Evolutionary conservation across 768 basidiomycete species (phyloP), one percentile per base, ranked within the genome.

Genomic region (Hypholoma sublateritium): DNA sequence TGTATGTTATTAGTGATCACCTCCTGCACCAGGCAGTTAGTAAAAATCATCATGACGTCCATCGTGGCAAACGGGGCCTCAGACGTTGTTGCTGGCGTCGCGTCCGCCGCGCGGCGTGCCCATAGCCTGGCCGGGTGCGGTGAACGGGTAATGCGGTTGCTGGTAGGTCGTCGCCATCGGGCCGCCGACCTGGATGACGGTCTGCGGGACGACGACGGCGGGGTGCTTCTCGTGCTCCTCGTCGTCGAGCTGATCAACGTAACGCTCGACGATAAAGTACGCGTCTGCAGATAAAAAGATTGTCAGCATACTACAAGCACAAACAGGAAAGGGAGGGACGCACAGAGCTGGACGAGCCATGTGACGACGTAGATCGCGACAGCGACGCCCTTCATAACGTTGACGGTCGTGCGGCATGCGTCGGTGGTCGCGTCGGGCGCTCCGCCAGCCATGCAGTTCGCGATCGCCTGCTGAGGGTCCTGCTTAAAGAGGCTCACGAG

Each of bases 311-410:
- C 32, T 19, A 14, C 34, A 28, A 13, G 47, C 42, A 14, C 19
- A 35, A 48, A 12, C 13, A n/a, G 70, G 24, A 44, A 39, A 24
- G 44, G 51, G 44, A 52, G 24, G 5, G 9, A 78, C 83, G 51
- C 59, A 85, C 84, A 84, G 43, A 85, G 74, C 61, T 80, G 74
- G 54, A 85, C 59, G 48, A 83, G 63, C 83, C 84, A 85, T 53
- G 78, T 74, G 17, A 84, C 22, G 39, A 80, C 69, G 61, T 80
- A 81, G 50, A 80, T 56, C 21, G 70, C 76, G 39, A 84, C 70
- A 50, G 75, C 64, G 13, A 81, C 53, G 43, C 72, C 74, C 57
- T 81, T 79, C 62, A 74, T 66, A 41, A 80, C 59, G 16, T 72
- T 72, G 58, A 80, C 70, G 13, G 74, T 75, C 8, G 67, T 73